Evolutionary conservation across 202 grass and related monocot species (phyloP).

Genomic region (Schoenoplectus triqueter): DNA sequence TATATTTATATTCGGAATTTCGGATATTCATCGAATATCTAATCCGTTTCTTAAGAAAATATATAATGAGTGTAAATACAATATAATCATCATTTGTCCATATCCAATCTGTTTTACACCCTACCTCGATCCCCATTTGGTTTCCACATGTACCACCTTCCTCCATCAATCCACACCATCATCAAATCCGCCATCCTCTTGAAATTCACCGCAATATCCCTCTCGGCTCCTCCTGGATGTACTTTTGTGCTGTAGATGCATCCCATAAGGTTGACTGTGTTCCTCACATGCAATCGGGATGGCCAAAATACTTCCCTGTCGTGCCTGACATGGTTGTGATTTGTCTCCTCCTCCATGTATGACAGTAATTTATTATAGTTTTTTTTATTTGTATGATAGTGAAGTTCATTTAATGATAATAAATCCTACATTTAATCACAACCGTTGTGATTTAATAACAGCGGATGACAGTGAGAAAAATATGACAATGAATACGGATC

Average conservation of each 20-base stretch:
- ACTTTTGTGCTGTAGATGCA: slow-evolving; percentile 6
- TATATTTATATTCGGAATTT: no score
- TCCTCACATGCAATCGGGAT: background rate
- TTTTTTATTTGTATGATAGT: no score
- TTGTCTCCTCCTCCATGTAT: slow-evolving; percentile 11
- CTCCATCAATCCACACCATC: background rate
- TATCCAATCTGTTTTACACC: no score
- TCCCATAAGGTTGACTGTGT: background rate
- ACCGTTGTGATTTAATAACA: no score
- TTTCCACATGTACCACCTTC: background rate
- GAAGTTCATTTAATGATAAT: no score
- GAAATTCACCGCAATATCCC: background rate
- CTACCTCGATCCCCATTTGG: background rate
- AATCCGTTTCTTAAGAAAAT: no score
- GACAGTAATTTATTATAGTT: background rate
- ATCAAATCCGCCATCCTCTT: background rate
- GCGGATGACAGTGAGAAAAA: no score
- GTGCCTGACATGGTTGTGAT: background rate
- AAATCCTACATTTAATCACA: no score
- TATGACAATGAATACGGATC: no score
- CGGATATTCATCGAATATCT: no score
- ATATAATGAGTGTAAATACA: no score
- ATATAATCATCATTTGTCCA: no score
- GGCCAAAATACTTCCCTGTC: background rate
- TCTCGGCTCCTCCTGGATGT: background rate